Percentiles rank a stretch among this genome's conserved stretches.
phyloP scores from a whole-genome alignment of 352 stramenopile genomes.

The Phytophthora sojae region DNA sequence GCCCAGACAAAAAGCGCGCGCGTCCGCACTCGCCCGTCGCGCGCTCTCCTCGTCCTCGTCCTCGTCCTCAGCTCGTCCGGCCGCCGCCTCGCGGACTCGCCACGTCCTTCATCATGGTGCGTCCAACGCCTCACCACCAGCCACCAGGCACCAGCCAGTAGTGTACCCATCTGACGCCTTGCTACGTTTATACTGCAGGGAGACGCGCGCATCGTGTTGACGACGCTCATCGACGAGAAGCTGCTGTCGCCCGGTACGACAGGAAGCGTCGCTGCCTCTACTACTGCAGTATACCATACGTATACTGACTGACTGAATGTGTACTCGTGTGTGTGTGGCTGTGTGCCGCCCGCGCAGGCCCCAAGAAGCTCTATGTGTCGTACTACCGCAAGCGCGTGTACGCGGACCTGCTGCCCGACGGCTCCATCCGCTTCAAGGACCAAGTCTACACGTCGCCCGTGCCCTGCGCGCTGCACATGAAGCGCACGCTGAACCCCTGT shows the following conservation, averaged over 20 bases:
- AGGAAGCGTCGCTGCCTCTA: too few species aligned
- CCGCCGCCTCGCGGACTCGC: neutral
- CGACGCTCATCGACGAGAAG: slow-evolving; percentile 76
- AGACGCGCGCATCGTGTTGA: slow-evolving; percentile 70
- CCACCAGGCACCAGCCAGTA: neutral
- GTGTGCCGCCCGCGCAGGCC: too few species aligned
- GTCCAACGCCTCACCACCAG: neutral
- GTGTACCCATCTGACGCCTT: neutral
- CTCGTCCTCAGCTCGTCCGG: neutral
- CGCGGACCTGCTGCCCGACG: slow-evolving; percentile 75
- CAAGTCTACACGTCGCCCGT: slow-evolving; percentile 78
- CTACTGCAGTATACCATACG: too few species aligned
- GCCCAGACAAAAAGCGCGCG: neutral
- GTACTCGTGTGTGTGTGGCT: too few species aligned
- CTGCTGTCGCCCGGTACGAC: slow-evolving; percentile 58
- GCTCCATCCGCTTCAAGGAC: slow-evolving; percentile 83
- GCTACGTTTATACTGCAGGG: slow-evolving; percentile 38
- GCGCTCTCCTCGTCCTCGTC: neutral
- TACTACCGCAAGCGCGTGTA: slow-evolving; percentile 87
- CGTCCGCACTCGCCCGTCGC: neutral
- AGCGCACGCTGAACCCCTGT: slow-evolving; percentile 82
- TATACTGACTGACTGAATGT: neutral
- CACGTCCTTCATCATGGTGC: neutral
- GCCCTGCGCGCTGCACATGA: slow-evolving; percentile 81
- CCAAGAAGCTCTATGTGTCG: slow-evolving; percentile 82